Conservation (phyloP, 805 yeast genomes). For the Candida sithepensis region DNA sequence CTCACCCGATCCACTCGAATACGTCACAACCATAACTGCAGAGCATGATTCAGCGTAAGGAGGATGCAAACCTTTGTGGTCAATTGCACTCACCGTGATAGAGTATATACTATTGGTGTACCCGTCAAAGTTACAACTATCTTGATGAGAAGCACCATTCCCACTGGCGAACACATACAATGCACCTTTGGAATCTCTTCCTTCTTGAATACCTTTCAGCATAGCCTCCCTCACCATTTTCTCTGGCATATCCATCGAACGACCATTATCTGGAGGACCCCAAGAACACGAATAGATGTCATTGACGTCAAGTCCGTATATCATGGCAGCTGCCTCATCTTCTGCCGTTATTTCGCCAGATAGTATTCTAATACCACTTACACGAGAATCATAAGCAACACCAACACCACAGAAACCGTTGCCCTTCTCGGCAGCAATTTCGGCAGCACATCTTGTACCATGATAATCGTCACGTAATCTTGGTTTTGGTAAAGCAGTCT, state of each 20-base stretch:
- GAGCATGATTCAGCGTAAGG: conserved; percentile 88
- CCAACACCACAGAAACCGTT: conserved; percentile 94
- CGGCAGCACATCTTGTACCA: conserved; percentile 98
- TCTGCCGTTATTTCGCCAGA: conserved; percentile 77
- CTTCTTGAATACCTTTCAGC: conserved; percentile 78
- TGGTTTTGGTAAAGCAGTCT: conserved; percentile 74
- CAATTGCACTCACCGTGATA: conserved; percentile 92
- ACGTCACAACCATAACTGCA: conserved; percentile 92
- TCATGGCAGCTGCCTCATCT: conserved; percentile 88
- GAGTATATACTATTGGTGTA: conserved; percentile 95
- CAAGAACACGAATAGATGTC: conserved; percentile 97
- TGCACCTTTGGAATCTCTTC: conserved; percentile 78
- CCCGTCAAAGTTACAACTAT: conserved; percentile 95
- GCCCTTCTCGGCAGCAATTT: conserved; percentile 79
- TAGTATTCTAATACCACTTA: conserved; percentile 85
- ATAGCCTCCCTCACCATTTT: conserved; percentile 74
- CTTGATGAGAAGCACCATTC: conserved; percentile 80
- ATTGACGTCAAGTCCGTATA: conserved; percentile 75
- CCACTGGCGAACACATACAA: conserved; percentile 95
- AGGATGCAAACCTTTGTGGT: conserved; percentile 83
- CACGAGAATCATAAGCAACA: conserved; percentile 84
- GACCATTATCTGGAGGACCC: conserved; percentile 97
- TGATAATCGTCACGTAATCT: conserved; percentile 79
- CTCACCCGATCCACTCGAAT: conserved; percentile 87
- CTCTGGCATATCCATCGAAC: conserved; percentile 81